Conservation (phyloP, 805 yeast species). For the Vanderwaltozyma yarrowii region DNA sequence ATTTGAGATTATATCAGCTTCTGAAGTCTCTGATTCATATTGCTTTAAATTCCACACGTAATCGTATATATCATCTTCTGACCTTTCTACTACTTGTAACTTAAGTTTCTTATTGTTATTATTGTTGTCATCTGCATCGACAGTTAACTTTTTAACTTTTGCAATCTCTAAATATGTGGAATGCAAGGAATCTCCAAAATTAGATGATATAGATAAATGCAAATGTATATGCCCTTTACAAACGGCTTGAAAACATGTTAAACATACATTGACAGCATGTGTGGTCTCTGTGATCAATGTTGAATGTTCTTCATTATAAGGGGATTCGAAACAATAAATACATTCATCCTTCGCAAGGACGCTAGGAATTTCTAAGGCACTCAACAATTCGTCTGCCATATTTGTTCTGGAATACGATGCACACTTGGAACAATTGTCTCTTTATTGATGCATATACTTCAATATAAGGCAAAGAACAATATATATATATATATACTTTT, state of each 20-base stretch:
- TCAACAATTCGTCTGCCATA: slow-evolving; percentile 8
- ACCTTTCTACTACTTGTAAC: slow-evolving; percentile 22
- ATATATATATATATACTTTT: too few relatives aligned
- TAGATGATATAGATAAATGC: slow-evolving; percentile 36
- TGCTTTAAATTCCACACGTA: slow-evolving; percentile 19
- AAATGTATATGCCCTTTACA: slow-evolving; percentile 49
- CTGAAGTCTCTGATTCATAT: background rate
- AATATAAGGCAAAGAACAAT: too few relatives aligned
- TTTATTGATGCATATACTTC: too few relatives aligned
- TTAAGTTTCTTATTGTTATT: slow-evolving; percentile 24
- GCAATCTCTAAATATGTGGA: slow-evolving; percentile 47
- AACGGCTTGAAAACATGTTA: slow-evolving; percentile 63
- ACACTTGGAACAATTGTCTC: too few relatives aligned
- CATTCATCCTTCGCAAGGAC: slow-evolving; percentile 81
- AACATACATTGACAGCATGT: slow-evolving; percentile 53
- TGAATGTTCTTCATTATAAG: slow-evolving; percentile 31
- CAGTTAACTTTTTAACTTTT: slow-evolving; percentile 38
- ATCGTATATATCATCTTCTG: slow-evolving; percentile 25
- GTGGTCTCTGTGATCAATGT: slow-evolving; percentile 18
- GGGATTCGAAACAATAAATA: slow-evolving; percentile 71
- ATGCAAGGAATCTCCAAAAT: slow-evolving; percentile 36
- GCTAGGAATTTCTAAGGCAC: slow-evolving; percentile 17
- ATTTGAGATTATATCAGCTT: background rate
- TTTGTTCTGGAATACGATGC: too few relatives aligned
- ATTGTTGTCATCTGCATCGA: slow-evolving; percentile 20